A percentile compares a stretch with the other conserved stretches of the same genome.
These are phyloP conservation scores for Carex sylvatica DNA, from an alignment of 202 grass and related monocot species.

Conservation along the genomic window DNA sequence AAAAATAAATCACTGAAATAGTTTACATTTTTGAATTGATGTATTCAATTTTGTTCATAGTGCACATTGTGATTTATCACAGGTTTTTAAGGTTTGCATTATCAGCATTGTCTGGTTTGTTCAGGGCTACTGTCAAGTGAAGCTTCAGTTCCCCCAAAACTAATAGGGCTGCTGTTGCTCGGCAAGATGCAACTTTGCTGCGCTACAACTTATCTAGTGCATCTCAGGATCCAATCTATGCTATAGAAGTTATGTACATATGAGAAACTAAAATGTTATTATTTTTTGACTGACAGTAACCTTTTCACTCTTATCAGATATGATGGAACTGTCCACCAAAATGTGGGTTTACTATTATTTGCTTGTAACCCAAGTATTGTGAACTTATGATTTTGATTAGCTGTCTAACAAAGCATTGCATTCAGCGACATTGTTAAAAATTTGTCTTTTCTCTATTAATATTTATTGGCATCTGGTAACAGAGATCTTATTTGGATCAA, in stretches of 20 bases:
- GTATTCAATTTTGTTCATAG: background rate
- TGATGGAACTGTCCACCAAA: background rate
- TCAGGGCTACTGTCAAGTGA: background rate
- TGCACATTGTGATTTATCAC: background rate
- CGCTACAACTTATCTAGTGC: background rate
- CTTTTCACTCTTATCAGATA: slow-evolving; percentile 1
- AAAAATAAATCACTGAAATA: background rate
- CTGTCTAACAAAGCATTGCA: background rate
- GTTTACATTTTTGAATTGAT: background rate
- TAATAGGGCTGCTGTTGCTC: background rate
- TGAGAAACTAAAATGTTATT: background rate
- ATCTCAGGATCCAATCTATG: background rate
- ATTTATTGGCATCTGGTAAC: background rate
- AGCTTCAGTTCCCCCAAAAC: background rate
- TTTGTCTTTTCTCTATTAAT: background rate
- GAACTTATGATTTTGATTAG: background rate
- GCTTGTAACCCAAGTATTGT: slow-evolving; percentile 3
- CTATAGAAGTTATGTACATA: background rate
- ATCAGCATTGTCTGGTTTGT: background rate
- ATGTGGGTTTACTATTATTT: background rate
- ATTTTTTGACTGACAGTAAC: background rate
- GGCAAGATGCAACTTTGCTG: too few species aligned
- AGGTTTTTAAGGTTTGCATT: background rate
- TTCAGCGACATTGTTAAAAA: background rate
- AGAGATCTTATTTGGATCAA: background rate